Evolutionary conservation across 139 green algal species (phyloP), one percentile per base, ranked within the genome.

Genomic region (Coccomyxa sp.): DNA sequence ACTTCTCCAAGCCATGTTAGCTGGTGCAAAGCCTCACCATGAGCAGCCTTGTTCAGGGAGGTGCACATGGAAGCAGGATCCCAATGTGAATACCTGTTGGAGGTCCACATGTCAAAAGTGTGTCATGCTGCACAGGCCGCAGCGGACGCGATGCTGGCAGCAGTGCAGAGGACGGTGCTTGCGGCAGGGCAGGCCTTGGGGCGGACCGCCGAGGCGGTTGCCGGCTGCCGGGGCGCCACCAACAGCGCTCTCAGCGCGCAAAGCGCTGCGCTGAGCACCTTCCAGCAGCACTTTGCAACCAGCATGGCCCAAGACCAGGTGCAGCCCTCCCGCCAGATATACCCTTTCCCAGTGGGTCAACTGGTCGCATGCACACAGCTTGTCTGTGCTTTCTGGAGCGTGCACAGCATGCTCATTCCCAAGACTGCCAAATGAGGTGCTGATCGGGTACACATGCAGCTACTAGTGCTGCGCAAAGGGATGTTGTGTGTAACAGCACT

Each of bases 261-360:
- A n/a, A 55, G 35, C 31, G 35, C 70, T 8, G 69, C 58, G n/a
- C 70, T 89, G 34, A 39, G 33, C 2, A 50, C 18, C 35, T 81
- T 81, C 55, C 68, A 76, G 31, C 5, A 54, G 2, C n/a, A 22
- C 16, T 81, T 81, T 55, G 69, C 68, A 12, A 34, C 9, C 6
- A 24, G 69, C 69, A 81, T 81, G 77, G 37, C 40, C 33, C 31
- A 70, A 24, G 77, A 72, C 34, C 77, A 81, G 77, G 77, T 81
- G 35, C 14, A 16, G 50, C 5, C 18, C 50, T 22, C 27, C 50
- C 22, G 50, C n/a, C n/a, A n/a, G n/a, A n/a, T n/a, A n/a, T n/a
- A n/a, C n/a, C n/a, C n/a, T n/a, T n/a, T n/a, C 73, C 8, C 68
- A 74, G 33, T 33, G 58, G 14, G 14, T 50, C 33, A 50, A 33